Conservation (phyloP, 768 basidiomycete genomes). For the Psilocybe tampanensis region DNA sequence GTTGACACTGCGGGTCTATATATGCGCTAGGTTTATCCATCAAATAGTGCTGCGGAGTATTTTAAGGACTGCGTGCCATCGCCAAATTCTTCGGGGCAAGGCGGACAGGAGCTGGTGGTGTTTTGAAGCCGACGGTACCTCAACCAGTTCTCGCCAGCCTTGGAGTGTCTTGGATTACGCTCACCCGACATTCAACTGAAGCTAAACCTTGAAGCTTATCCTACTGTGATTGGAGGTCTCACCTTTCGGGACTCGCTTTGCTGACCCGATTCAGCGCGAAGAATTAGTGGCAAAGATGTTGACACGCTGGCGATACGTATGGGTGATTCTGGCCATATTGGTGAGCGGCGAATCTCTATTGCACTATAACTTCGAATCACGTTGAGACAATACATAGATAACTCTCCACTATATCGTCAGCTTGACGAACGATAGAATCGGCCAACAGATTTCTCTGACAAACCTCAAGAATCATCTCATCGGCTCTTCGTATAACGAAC, state of each 20-base stretch:
- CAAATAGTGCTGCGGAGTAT: neutral
- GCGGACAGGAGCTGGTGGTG: too few relatives aligned
- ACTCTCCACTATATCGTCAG: neutral
- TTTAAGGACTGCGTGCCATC: too few relatives aligned
- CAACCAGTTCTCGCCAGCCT: too few relatives aligned
- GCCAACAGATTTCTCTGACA: neutral
- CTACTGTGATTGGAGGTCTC: too few relatives aligned
- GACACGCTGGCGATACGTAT: neutral
- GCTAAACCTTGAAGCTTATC: too few relatives aligned
- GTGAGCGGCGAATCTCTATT: neutral
- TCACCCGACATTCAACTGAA: too few relatives aligned
- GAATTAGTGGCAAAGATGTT: neutral
- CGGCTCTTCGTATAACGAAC: neutral
- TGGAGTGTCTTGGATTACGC: too few relatives aligned
- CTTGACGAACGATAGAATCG: neutral
- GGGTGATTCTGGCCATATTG: neutral
- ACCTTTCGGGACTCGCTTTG: too few relatives aligned
- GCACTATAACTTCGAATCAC: neutral
- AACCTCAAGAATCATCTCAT: neutral
- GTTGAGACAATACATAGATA: neutral
- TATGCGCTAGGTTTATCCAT: neutral
- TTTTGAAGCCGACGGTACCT: too few relatives aligned
- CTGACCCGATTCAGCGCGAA: neutral
- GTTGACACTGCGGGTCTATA: too few relatives aligned
- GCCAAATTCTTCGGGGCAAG: too few relatives aligned